Evolutionary conservation across 139 green algal species (phyloP).

Genomic region (Medakamo hakoo): DNA sequence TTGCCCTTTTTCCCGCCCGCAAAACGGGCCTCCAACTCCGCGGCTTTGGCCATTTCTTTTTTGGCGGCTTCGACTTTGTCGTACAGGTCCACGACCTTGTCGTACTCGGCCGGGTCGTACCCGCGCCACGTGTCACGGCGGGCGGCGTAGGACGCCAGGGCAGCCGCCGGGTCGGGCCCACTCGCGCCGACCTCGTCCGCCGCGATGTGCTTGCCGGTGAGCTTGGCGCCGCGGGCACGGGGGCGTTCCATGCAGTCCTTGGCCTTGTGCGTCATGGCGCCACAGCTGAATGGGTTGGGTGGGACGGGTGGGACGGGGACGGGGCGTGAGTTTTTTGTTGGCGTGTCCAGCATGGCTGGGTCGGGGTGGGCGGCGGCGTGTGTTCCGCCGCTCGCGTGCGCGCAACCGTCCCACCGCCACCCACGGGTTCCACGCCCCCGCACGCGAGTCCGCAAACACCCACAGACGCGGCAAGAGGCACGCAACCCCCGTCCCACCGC

Average conservation of each 20-base stretch:
- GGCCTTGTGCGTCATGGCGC: slow-evolving; percentile 85
- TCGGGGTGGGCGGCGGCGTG: too few species aligned
- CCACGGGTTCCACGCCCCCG: too few species aligned
- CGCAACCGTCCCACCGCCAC: too few species aligned
- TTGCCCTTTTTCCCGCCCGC: slow-evolving; percentile 1
- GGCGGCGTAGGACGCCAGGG: slow-evolving; percentile 68
- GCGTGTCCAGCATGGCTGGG: not conserved
- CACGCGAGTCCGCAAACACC: too few species aligned
- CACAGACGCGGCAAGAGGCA: too few species aligned
- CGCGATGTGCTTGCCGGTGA: slow-evolving; percentile 84
- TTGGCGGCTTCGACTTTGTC: slow-evolving; percentile 1
- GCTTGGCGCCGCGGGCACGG: slow-evolving; percentile 64
- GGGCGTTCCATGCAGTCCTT: slow-evolving; percentile 94
- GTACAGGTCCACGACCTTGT: slow-evolving; percentile 33
- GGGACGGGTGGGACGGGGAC: not conserved
- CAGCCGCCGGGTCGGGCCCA: slow-evolving; percentile 49
- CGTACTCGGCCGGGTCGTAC: slow-evolving; percentile 69
- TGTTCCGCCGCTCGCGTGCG: too few species aligned
- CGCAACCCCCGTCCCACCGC: too few species aligned
- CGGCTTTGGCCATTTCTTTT: not conserved
- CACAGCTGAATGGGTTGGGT: slow-evolving; percentile 53
- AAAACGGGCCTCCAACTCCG: slow-evolving; percentile 40
- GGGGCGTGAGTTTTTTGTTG: not conserved
- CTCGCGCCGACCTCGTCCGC: slow-evolving; percentile 48
- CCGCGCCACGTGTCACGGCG: slow-evolving; percentile 93